Base-by-base conservation (phyloP, 2,329 filamentous ascomycete genomes). In the Tympanopsis confertula region DNA sequence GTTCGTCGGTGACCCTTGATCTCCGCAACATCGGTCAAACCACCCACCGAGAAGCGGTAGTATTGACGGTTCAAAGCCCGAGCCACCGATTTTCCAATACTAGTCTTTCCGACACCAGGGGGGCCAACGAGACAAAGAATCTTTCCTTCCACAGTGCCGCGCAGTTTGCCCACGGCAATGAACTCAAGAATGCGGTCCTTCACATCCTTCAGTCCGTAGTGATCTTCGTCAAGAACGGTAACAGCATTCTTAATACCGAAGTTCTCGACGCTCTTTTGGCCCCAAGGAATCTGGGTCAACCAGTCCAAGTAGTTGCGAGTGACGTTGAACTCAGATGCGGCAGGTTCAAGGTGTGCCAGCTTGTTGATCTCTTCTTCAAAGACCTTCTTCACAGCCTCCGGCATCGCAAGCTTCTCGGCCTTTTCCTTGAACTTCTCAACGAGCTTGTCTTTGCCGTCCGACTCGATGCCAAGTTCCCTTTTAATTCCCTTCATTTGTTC, bases 401-500 rank as follows among this genome's bases (percentile, higher is more conserved):
- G 91, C 91, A 98, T 98, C 2, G 88, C 87, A 36, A 98, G 69
- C 56, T 93, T 94, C 53, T 75, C 72, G 0, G 86, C 87, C 68
- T 94, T 95, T 53, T 95, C 88, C 61, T 86, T 91, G 68, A 98
- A 98, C 57, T 85, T 94, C 58, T 96, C 91, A 1, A 98, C 85
- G 12, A 98, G 70, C 63, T 96, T 96, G 53, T 98, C 91, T 62
- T 96, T 98, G 45, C 93, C 91, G 53, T 98, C 91, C 4, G 86
- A 94, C 57, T 98, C 93, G 38, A 98, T 86, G 17, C 93, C 91
- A 36, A 98, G 75, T 60, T 98, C 91, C 41, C 91, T 76, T 41
- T 86, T 82, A 53, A 98, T 98, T 19, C 88, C 91, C 67, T 96
- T 96, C 88, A 98, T 94, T 58, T 98, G 93, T 61, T 98, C 91